Evolutionary conservation across 371 early-diverging fungal genomes (phyloP), one percentile per base, ranked within the genome.

Genomic region (Dentiscutata heterogama): DNA sequence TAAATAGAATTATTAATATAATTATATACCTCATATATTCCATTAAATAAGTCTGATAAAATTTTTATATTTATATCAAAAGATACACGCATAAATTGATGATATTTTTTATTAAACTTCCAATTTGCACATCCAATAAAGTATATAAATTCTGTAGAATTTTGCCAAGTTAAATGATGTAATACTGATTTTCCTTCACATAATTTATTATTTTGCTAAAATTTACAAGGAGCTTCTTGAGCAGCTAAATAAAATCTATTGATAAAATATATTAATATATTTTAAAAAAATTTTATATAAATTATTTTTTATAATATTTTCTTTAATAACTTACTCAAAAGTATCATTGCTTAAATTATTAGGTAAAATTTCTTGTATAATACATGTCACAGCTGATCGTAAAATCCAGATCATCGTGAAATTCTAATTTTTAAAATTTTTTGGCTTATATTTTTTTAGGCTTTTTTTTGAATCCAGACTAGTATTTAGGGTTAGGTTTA

Each of bases 241-340:
- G 6, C 64, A 3, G 31, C 6, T 13, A 64, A 29, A 64, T 64
- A 64, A 20, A 3, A 1, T 20, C 4, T 64, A 64, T n/a, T 20
- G 25, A n/a, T n/a, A 64, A 64, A 64, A n/a, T 64, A 64, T 20
- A n/a, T n/a, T 64, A 64, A 6, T 3, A 64, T 20, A n/a, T 1
- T n/a, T n/a, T 64, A n/a, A 6, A 20, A 64, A 2, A n/a, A 25
- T 64, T 1, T n/a, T 25, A 64, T 1, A 25, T 3, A 54, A 16
- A 54, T 54, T 54, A 25, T n/a, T n/a, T 64, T 2, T 6, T 20
- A 29, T 1, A n/a, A n/a, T n/a, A n/a, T n/a, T n/a, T n/a, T n/a
- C n/a, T n/a, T n/a, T n/a, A n/a, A n/a, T n/a, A n/a, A 64, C 64
- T 64, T 64, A 64, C 64, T 13, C 64, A 64, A 64, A 64, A 29